Conservation (phyloP, 2,329 filamentous ascomycete species). For the Aspergillus hortae region DNA sequence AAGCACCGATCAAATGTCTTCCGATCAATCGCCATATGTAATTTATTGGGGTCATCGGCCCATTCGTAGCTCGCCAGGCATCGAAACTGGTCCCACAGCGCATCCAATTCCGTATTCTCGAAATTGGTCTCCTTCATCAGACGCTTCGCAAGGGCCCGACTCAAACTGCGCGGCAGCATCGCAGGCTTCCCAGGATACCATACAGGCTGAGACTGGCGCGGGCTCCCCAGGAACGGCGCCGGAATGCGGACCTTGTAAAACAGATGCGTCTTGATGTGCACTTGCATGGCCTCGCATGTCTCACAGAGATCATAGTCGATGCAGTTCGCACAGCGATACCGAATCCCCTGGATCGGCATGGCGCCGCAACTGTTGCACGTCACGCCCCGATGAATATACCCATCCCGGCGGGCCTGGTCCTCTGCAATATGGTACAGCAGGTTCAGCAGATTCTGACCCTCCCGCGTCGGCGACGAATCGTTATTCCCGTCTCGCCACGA, state of each 20-base stretch:
- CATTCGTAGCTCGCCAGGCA: conserved; percentile 87
- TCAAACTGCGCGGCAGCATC: conserved; percentile 64
- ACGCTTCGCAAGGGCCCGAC: conserved; percentile 62
- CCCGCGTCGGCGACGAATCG: conserved; percentile 38
- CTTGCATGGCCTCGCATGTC: conserved; percentile 69
- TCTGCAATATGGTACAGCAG: conserved; percentile 90
- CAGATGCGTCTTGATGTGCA: conserved; percentile 85
- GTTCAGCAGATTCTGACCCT: conserved; percentile 77
- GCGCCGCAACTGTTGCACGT: conserved; percentile 86
- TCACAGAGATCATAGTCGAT: conserved; percentile 95
- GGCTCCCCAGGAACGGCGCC: conserved; percentile 73
- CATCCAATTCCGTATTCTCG: conserved; percentile 84
- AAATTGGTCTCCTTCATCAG: conserved; percentile 71
- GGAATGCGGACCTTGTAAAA: conserved; percentile 96
- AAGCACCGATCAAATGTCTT: conserved; percentile 90
- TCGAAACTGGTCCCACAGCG: conserved; percentile 94
- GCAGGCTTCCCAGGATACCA: conserved; percentile 88
- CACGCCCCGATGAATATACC: conserved; percentile 88
- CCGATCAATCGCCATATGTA: conserved; percentile 82
- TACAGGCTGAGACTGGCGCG: conserved; percentile 73
- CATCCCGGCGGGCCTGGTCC: conserved; percentile 81
- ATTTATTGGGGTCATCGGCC: conserved; percentile 72
- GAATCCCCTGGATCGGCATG: conserved; percentile 83
- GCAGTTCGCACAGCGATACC: conserved; percentile 94
- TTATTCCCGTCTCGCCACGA: conserved; percentile 44